A percentile compares a stretch with the other conserved stretches of the same genome.
Conservation (phyloP, 352 stramenopile genomes). For the Aphanomyces cochlioides region DNA sequence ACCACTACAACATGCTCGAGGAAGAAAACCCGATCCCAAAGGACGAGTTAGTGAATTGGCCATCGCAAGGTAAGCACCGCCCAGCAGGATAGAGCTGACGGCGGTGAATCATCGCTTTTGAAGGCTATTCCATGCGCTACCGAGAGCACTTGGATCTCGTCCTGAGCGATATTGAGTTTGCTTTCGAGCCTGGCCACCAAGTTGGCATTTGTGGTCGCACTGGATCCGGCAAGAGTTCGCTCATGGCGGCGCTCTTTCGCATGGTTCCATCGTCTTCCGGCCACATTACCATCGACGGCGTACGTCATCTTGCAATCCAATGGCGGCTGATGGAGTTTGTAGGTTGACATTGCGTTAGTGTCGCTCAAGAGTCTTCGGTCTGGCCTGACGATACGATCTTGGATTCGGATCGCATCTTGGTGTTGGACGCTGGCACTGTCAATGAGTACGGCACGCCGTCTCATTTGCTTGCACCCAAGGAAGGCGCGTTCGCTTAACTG, state of each 20-base stretch:
- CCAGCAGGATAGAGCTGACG: no score
- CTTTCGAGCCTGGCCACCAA: neutral
- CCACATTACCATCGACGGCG: constrained; percentile 64
- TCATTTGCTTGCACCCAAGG: neutral
- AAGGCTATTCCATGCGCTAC: no score
- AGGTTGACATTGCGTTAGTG: constrained; percentile 55
- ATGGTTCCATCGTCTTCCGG: constrained; percentile 59
- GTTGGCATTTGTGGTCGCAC: constrained; percentile 41
- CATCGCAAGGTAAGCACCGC: no score
- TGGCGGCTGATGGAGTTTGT: neutral
- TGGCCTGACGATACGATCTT: constrained; percentile 32
- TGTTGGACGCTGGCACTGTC: constrained; percentile 1
- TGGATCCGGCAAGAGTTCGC: constrained; percentile 59
- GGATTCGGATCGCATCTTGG: constrained; percentile 42
- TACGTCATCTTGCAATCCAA: neutral
- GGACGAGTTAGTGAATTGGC: no score
- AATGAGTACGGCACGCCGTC: constrained; percentile 1
- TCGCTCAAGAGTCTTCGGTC: constrained; percentile 55
- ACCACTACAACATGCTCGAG: no score
- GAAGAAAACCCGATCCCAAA: no score
- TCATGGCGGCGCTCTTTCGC: constrained; percentile 73
- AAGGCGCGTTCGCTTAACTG: neutral
- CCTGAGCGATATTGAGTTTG: neutral
- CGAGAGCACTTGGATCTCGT: constrained; percentile 19
- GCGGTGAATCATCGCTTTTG: no score